Conservation (phyloP, 2,329 filamentous ascomycete genomes). For the Chrysoporthe austroafricana region DNA sequence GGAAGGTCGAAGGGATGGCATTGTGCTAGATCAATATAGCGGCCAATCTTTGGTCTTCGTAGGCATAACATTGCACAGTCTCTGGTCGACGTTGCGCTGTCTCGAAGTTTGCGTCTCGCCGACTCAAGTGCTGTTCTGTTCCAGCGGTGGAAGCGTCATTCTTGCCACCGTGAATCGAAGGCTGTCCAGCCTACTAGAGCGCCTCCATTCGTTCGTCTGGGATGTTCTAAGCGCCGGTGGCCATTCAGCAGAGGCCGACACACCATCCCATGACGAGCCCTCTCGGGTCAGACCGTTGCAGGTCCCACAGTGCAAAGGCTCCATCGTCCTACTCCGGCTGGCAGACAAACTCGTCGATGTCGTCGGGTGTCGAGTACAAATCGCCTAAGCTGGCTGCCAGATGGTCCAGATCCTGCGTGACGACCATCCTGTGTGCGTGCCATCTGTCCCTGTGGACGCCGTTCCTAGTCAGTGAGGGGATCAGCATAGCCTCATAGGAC, state of each 20-base stretch:
- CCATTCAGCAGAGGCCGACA: not conserved
- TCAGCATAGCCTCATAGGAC: not conserved
- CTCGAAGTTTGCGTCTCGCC: conserved; percentile 6
- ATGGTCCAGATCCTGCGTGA: conserved; percentile 6
- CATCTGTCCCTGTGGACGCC: conserved; percentile 7
- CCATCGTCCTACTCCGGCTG: conserved; percentile 22
- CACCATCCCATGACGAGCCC: not conserved
- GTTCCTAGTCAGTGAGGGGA: not conserved
- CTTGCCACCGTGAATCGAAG: not conserved
- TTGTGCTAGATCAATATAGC: too few relatives aligned
- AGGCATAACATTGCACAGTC: not conserved
- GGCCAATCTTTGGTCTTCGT: not conserved
- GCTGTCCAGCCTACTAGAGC: too few relatives aligned
- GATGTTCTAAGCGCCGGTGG: not conserved
- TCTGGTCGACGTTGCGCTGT: conserved; percentile 1
- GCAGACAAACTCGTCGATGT: not conserved
- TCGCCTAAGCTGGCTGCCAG: conserved; percentile 15
- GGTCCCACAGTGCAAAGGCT: conserved; percentile 15
- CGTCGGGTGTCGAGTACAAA: not conserved
- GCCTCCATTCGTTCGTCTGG: not conserved
- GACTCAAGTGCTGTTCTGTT: not conserved
- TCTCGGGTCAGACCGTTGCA: conserved; percentile 19
- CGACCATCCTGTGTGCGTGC: conserved; percentile 9
- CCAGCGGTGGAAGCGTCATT: not conserved
- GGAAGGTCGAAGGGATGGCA: too few relatives aligned